phyloP scores from a whole-genome alignment of 169 alveolate genomes.

The Babesia caballi region DNA sequence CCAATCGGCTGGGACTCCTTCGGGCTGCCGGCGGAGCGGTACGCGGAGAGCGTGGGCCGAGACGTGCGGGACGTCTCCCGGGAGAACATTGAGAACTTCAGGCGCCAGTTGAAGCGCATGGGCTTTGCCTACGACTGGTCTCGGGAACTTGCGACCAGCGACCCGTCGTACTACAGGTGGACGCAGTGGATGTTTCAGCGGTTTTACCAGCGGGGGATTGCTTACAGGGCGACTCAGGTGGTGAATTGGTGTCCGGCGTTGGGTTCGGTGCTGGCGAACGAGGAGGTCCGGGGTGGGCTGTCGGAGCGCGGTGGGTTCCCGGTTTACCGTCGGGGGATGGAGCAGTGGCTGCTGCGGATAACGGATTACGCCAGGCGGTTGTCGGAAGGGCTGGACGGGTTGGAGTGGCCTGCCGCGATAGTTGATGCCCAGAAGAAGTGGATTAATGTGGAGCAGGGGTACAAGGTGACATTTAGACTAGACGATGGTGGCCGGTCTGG shows the following conservation, averaged over 20 bases:
- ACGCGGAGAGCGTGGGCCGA: conserved; percentile 77
- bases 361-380: conserved; percentile 83
- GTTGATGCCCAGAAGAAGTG: conserved; percentile 85
- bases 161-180: conserved; percentile 83
- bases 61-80: conserved; percentile 75
- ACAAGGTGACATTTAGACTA: background rate
- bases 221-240: conserved; percentile 75
- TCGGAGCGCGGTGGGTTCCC: conserved; percentile 84
- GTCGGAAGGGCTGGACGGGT: conserved; percentile 66
- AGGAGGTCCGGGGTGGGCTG: conserved; percentile 84
- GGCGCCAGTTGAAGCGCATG: conserved; percentile 76
- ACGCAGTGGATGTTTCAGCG: conserved; percentile 88
- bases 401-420: conserved; percentile 84
- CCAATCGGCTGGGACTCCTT: conserved; percentile 94
- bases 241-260: conserved; percentile 88
- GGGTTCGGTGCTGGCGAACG: conserved; percentile 89
- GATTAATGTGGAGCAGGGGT: conserved; percentile 84
- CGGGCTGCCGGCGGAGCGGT: conserved; percentile 92
- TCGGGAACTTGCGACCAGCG: conserved; percentile 84
- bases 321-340: conserved; percentile 76
- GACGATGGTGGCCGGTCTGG: background rate
- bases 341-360: conserved; percentile 86
- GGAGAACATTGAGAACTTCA: conserved; percentile 79
- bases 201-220: conserved; percentile 77
- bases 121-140: conserved; percentile 89